Evolutionary conservation across 164 flowering plant genomes (phyloP), one percentile per base, ranked within the genome.

Genomic region (Magnolia officinalis): DNA sequence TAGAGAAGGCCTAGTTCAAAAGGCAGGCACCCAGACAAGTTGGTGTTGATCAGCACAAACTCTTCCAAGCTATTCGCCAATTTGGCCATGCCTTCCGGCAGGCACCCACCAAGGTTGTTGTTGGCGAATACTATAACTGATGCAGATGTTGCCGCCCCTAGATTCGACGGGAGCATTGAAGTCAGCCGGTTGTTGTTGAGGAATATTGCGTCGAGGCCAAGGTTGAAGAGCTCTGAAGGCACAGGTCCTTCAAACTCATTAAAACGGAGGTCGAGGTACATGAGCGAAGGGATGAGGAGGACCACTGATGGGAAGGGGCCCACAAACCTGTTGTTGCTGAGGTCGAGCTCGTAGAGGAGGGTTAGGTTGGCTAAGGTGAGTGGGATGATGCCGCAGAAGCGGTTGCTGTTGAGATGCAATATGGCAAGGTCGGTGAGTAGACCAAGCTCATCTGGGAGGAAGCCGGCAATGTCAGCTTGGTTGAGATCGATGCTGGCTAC

Each of bases 401-500:
- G 86, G 82, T 93, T 93, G 82, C 85, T 84, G 84, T 88, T 93
- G 19, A 91, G 80, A 71, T 93, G 97, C 21, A 93, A 65, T 66
- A 90, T 81, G 8, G 96, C 89, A 29, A 93, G 91, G 83, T 93
- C 92, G 16, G 89, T 50, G 66, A 93, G 88, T 31, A 90, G 88
- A 77, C 96, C 94, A 6, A 93, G 79, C 50, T 89, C 92, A 1
- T 84, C 77, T 0, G 95, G 94, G 13, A 93, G 84, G 77, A 85
- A 82, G 0, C 96, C 95, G 19, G 95, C 93, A 1, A 93, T 84
- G 80, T 88, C 86, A 4, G 24, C 83, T 24, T 71, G 81, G 85
- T 92, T 90, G 50, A 93, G 91, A 83, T 92, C 98, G 70, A 93
- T 85, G 21, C 95, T 93, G 3, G 91, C 92, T 4, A 93, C 95